A percentile compares a stretch with the other conserved stretches of the same genome.
phyloP scores from a whole-genome alignment of 225 moss, liverwort and hornwort species.

The Climacium dendroides region DNA sequence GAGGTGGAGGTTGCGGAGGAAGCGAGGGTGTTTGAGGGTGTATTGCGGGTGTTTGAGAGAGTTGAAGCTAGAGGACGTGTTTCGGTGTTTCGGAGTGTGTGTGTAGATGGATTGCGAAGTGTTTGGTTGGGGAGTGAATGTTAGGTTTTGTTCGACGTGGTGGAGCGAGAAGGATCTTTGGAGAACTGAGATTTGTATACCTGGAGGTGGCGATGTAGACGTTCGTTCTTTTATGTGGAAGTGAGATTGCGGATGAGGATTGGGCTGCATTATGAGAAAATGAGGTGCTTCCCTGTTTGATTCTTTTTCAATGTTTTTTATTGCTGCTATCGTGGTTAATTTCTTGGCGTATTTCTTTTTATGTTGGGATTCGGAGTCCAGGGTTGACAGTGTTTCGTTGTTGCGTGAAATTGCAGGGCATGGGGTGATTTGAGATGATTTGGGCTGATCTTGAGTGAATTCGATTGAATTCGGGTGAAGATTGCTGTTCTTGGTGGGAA shows the following conservation, averaged over 20 bases:
- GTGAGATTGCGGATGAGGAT: background rate
- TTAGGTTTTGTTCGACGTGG: background rate
- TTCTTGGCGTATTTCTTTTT: background rate
- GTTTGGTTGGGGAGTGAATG: background rate
- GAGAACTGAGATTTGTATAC: background rate
- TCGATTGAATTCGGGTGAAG: background rate
- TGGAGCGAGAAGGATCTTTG: background rate
- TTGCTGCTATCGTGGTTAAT: background rate
- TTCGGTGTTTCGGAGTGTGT: background rate
- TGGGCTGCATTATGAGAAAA: background rate
- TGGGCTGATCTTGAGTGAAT: background rate
- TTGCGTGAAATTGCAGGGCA: slow-evolving; percentile 10
- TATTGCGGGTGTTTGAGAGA: background rate
- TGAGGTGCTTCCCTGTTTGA: background rate
- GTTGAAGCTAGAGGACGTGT: background rate
- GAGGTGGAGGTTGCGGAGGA: background rate
- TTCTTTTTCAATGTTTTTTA: background rate
- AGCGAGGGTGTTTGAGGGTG: background rate
- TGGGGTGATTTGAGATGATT: background rate
- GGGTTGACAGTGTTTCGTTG: background rate
- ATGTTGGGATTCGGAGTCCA: background rate
- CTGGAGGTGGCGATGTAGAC: slow-evolving; percentile 3
- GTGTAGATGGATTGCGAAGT: slow-evolving; percentile 8
- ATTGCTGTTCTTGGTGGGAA: background rate
- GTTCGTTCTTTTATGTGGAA: background rate